Conservation (phyloP, 2,329 filamentous ascomycete genomes). For the Bipolaris zeicola region DNA sequence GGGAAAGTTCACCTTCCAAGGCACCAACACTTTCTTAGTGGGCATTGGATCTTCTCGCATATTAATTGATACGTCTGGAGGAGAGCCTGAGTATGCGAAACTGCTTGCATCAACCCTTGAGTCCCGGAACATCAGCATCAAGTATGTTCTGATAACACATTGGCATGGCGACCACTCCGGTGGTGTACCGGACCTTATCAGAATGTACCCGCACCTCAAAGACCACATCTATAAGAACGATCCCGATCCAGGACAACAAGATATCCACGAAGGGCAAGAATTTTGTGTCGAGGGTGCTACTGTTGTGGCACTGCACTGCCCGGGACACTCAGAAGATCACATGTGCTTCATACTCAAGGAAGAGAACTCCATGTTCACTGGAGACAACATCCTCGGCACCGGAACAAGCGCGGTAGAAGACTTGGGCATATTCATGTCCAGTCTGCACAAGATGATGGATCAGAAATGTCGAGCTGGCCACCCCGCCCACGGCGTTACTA, state of each 20-base stretch:
- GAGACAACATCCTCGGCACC: constrained; percentile 48
- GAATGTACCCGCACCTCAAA: constrained; percentile 34
- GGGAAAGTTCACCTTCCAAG: constrained; percentile 45
- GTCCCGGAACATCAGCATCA: constrained; percentile 23
- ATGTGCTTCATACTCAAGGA: constrained; percentile 46
- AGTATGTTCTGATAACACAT: constrained; percentile 51
- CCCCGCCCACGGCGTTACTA: constrained; percentile 53
- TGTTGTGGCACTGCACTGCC: constrained; percentile 43
- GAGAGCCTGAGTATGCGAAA: constrained; percentile 40
- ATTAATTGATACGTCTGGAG: constrained; percentile 73
- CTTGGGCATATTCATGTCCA: constrained; percentile 47
- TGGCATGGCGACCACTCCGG: constrained; percentile 55
- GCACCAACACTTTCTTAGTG: constrained; percentile 7
- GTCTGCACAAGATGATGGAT: constrained; percentile 41
- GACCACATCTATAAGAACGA: constrained; percentile 47
- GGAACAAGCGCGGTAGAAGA: constrained; percentile 51
- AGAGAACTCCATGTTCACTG: constrained; percentile 48
- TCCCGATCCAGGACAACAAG: constrained; percentile 36
- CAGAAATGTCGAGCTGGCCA: constrained; percentile 51
- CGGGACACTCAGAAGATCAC: constrained; percentile 44
- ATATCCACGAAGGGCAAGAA: constrained; percentile 47
- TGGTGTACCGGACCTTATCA: constrained; percentile 50
- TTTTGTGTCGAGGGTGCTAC: constrained; percentile 51
- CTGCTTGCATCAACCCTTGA: constrained; percentile 44
- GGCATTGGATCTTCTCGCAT: constrained; percentile 1